These are phyloP conservation scores for Elaeis guineensis DNA, from an alignment of 176 grass and related monocot genomes.

Conservation along the genomic window DNA sequence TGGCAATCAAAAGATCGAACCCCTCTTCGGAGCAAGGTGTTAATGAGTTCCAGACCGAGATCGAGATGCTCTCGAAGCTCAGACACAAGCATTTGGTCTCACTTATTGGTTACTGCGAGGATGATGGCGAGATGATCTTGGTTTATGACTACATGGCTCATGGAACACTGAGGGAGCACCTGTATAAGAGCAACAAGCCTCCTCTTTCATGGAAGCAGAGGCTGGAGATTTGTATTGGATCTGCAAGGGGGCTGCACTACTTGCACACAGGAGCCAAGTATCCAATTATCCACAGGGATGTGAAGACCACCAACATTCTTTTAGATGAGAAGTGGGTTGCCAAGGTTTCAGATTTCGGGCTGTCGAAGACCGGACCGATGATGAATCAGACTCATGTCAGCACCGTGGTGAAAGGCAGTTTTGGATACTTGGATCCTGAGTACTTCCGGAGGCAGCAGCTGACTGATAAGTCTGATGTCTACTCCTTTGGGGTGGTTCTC, in stretches of 20 bases:
- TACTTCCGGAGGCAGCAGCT: conserved; percentile 12
- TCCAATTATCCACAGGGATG: conserved; percentile 14
- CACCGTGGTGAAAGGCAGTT: conserved; percentile 13
- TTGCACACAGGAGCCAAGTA: conserved; percentile 10
- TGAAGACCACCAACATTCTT: conserved; percentile 17
- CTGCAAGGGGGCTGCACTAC: conserved; percentile 13
- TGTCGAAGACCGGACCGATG: conserved; percentile 9
- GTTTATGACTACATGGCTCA: conserved; percentile 17
- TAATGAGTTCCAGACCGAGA: conserved; percentile 17
- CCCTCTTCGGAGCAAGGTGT: conserved; percentile 10
- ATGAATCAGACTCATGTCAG: conserved; percentile 5
- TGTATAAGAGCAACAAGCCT: conserved; percentile 13
- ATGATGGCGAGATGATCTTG: conserved; percentile 16
- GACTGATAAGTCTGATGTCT: conserved; percentile 10
- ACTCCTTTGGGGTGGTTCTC: conserved; percentile 10
- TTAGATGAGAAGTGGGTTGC: conserved; percentile 13
- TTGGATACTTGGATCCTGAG: conserved; percentile 13
- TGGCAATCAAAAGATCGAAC: conserved; percentile 15
- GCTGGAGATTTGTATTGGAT: conserved; percentile 12
- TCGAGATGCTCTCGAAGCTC: conserved; percentile 16
- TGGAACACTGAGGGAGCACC: conserved; percentile 11
- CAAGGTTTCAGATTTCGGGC: conserved; percentile 11
- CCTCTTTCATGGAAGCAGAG: conserved; percentile 10
- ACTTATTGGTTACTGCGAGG: conserved; percentile 11
- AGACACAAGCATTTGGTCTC: conserved; percentile 15